Conservation (phyloP, 2,329 filamentous ascomycete genomes). For the Seiridium cupressi region DNA sequence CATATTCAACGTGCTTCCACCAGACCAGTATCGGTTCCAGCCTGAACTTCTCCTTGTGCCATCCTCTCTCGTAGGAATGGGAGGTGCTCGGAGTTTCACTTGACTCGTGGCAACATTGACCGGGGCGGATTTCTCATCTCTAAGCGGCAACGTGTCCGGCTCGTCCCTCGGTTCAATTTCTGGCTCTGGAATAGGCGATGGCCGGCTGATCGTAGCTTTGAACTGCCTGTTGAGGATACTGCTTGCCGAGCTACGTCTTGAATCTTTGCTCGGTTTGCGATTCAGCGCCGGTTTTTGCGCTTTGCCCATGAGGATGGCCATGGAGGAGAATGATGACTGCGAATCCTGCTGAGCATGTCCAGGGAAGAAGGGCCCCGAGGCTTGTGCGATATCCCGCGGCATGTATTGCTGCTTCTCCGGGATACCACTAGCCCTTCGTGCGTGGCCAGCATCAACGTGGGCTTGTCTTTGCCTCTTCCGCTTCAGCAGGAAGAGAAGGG, state of each 20-base stretch:
- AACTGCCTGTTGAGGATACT: slow-evolving; percentile 62
- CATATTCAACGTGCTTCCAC: slow-evolving; percentile 66
- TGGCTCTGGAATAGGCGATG: slow-evolving; percentile 34
- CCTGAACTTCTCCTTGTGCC: slow-evolving; percentile 63
- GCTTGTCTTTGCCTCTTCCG: slow-evolving; percentile 57
- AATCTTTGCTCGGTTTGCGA: slow-evolving; percentile 56
- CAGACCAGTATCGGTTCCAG: slow-evolving; percentile 78
- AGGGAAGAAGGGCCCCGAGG: slow-evolving; percentile 42
- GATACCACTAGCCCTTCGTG: slow-evolving; percentile 39
- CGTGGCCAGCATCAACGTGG: slow-evolving; percentile 41
- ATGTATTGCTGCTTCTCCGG: slow-evolving; percentile 59
- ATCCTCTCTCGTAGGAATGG: slow-evolving; percentile 34
- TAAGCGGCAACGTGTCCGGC: background rate
- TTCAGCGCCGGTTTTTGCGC: slow-evolving; percentile 41
- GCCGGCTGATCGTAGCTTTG: slow-evolving; percentile 62
- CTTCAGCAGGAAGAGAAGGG: slow-evolving; percentile 68
- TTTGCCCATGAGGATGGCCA: slow-evolving; percentile 66
- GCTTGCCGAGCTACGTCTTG: slow-evolving; percentile 47
- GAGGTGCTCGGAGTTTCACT: slow-evolving; percentile 31
- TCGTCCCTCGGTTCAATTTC: slow-evolving; percentile 12
- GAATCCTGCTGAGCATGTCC: slow-evolving; percentile 54
- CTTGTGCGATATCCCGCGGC: slow-evolving; percentile 39
- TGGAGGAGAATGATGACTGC: slow-evolving; percentile 58
- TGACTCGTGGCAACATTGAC: slow-evolving; percentile 18
- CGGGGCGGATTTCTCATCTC: slow-evolving; percentile 18